phyloP scores from a whole-genome alignment of 2,329 filamentous ascomycete species.

The Plectosphaerella cucumerina region DNA sequence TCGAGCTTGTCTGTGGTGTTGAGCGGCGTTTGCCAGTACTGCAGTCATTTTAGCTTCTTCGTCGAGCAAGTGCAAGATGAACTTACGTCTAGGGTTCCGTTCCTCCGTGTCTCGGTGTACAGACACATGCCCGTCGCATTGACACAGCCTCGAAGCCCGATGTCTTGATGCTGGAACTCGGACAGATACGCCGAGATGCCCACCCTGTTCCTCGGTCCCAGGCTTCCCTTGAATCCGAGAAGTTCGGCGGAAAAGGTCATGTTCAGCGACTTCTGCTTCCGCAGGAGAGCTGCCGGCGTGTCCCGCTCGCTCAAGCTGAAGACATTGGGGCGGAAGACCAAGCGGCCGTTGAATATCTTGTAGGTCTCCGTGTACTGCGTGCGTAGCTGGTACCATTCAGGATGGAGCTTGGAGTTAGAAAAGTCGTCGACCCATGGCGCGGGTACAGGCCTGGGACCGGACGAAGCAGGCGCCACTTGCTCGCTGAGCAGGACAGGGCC shows the following conservation, averaged over 20 bases:
- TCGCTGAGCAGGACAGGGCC: slow-evolving; percentile 5
- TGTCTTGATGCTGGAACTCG: slow-evolving; percentile 19
- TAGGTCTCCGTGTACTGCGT: slow-evolving; percentile 6
- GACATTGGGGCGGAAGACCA: slow-evolving; percentile 26
- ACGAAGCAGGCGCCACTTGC: neutral
- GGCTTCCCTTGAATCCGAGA: slow-evolving; percentile 5
- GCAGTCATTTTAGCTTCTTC: neutral
- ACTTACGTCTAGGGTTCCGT: slow-evolving; percentile 6
- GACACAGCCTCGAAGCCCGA: slow-evolving; percentile 18
- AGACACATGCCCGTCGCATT: slow-evolving; percentile 14
- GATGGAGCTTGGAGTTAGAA: neutral
- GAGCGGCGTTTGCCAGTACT: slow-evolving; percentile 6
- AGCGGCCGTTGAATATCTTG: slow-evolving; percentile 1
- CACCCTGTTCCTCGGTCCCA: slow-evolving; percentile 15
- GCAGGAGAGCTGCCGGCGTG: slow-evolving; percentile 18
- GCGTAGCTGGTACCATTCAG: slow-evolving; percentile 9
- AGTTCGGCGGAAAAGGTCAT: slow-evolving; percentile 21
- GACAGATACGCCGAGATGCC: slow-evolving; percentile 20
- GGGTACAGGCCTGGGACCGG: neutral
- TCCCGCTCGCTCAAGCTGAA: slow-evolving; percentile 21
- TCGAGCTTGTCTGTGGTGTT: slow-evolving; percentile 4
- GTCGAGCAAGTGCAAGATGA: too few relatives aligned
- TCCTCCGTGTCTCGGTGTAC: slow-evolving; percentile 2
- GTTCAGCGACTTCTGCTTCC: slow-evolving; percentile 23
- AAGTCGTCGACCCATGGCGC: slow-evolving; percentile 5